Conservation (phyloP, 2,329 filamentous ascomycete species). For the Diaporthe vexans region DNA sequence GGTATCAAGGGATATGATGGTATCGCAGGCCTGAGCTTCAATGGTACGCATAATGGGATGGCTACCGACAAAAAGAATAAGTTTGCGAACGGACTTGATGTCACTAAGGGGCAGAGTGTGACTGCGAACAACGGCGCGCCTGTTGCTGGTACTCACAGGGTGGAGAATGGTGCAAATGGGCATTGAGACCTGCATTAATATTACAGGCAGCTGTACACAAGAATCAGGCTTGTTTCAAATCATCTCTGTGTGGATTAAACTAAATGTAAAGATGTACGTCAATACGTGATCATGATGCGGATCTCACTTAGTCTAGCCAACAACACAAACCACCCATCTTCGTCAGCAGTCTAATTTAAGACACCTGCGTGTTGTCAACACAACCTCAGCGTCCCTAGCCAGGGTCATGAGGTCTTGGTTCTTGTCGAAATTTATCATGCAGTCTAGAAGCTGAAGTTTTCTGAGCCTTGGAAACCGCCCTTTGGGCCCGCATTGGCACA, state of each 20-base stretch:
- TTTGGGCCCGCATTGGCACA: not conserved
- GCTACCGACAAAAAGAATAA: conserved; percentile 60
- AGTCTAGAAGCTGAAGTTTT: not conserved
- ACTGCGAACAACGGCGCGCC: conserved; percentile 40
- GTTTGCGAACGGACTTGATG: conserved; percentile 64
- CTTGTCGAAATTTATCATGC: no score
- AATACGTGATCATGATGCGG: no score
- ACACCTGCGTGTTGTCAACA: not conserved
- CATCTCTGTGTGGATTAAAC: no score
- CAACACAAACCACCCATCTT: not conserved
- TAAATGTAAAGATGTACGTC: no score
- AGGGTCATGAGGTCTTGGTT: not conserved
- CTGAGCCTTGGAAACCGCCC: not conserved
- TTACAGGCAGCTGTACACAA: not conserved
- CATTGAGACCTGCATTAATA: not conserved
- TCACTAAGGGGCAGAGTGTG: conserved; percentile 13
- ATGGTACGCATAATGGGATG: conserved; percentile 74
- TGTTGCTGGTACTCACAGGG: conserved; percentile 25
- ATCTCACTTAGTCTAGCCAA: no score
- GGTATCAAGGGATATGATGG: conserved; percentile 70
- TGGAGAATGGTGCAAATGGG: conserved; percentile 22
- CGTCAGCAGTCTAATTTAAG: not conserved
- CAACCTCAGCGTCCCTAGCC: not conserved
- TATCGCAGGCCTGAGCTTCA: conserved; percentile 68
- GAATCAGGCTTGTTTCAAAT: no score